Evolutionary conservation across 2,329 filamentous ascomycete genomes (phyloP).

Genomic region (Aureobasidium namibiae): DNA sequence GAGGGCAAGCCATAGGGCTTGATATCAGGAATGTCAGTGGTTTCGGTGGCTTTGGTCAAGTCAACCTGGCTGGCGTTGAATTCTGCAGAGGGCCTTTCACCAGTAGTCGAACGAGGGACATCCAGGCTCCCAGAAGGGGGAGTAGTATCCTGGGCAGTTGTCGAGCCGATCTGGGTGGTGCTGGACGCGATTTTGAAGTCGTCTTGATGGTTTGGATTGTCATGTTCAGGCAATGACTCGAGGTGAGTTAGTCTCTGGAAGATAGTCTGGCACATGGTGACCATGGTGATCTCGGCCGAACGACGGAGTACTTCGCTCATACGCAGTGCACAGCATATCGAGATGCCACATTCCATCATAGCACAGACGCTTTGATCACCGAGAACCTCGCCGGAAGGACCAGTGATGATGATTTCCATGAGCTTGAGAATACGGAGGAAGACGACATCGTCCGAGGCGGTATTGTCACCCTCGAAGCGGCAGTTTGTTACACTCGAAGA

Average conservation of each 20-base stretch:
- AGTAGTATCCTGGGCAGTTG: conserved; percentile 6
- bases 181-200: conserved; percentile 75
- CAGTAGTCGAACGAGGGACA: neutral
- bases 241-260: conserved; percentile 87
- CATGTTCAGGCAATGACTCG: conserved; percentile 48
- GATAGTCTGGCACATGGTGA: conserved; percentile 98
- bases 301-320: conserved; percentile 84
- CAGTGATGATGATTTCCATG: conserved; percentile 97
- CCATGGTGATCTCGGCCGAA: conserved; percentile 94
- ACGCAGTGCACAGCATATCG: conserved; percentile 90
- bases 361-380: conserved; percentile 97
- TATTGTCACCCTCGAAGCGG: conserved; percentile 93
- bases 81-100: conserved; percentile 14
- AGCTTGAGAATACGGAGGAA: conserved; percentile 87
- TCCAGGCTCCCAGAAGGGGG: conserved; percentile 14
- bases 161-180: conserved; percentile 12
- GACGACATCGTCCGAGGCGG: conserved; percentile 90
- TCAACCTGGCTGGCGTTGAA: conserved; percentile 34
- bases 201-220: conserved; percentile 58
- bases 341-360: conserved; percentile 97
- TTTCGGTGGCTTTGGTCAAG: conserved; percentile 31
- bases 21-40: conserved; percentile 47
- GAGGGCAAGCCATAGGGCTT: conserved; percentile 90
- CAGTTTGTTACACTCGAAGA: conserved; percentile 96
- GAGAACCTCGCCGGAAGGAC: conserved; percentile 83